Conservation (phyloP, 345 rosid genomes). For the Eucalyptus pauciflora region DNA sequence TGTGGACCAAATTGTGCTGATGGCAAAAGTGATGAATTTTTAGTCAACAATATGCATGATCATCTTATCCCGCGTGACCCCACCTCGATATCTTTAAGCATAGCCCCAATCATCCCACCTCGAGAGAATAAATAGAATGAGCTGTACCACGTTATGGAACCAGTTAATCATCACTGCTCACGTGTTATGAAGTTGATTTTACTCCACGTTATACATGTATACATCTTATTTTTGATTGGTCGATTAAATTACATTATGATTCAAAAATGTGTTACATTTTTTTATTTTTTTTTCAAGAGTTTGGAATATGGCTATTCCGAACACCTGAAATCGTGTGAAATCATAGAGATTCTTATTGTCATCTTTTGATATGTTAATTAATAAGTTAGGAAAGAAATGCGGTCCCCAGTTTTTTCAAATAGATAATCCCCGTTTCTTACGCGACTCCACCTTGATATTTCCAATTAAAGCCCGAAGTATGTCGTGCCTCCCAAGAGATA, state of each 20-base stretch:
- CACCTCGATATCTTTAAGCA: not conserved
- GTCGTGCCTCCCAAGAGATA: too few relatives aligned
- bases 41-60: not conserved
- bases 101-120: not conserved
- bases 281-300: too few relatives aligned
- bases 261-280: too few relatives aligned
- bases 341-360: not conserved
- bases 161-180: too few relatives aligned
- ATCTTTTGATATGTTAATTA: not conserved
- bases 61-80: not conserved
- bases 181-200: too few relatives aligned
- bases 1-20: too few relatives aligned
- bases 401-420: too few relatives aligned
- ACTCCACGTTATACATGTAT: too few relatives aligned
- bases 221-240: too few relatives aligned
- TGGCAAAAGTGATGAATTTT: not conserved
- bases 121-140: too few relatives aligned
- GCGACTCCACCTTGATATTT: not conserved
- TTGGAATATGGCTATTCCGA: not conserved
- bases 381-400: not conserved
- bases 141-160: too few relatives aligned
- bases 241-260: fast-evolving
- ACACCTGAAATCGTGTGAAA: not conserved
- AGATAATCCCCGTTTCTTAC: not conserved
- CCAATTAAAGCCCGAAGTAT: too few relatives aligned